phyloP scores from a whole-genome alignment of 2,329 filamentous ascomycete genomes.

The Purpureocillium takamizusanense region DNA sequence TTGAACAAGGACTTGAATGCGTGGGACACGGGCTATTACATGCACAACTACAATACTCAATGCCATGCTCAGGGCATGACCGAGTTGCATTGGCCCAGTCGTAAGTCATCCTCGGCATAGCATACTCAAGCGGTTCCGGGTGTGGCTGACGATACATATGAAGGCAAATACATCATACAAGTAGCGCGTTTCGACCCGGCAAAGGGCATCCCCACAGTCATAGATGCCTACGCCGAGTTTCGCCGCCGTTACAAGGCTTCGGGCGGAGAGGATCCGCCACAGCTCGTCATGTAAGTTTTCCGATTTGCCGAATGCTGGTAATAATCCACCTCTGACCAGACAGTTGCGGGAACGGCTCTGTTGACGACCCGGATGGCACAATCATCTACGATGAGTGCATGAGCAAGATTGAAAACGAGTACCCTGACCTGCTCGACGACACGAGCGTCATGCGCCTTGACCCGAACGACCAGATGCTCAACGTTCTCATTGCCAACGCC shows the following conservation, averaged over 20 bases:
- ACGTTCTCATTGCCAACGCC: constrained; percentile 63
- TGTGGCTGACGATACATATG: no score
- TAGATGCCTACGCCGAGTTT: constrained; percentile 68
- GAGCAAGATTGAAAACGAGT: constrained; percentile 52
- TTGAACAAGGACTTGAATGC: constrained; percentile 65
- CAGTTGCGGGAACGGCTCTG: constrained; percentile 63
- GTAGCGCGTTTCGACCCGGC: constrained; percentile 76
- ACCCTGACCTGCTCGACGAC: constrained; percentile 51
- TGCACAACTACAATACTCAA: constrained; percentile 60
- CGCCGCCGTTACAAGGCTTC: constrained; percentile 38
- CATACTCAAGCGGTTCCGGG: no score
- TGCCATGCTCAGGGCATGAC: constrained; percentile 51
- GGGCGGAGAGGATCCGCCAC: constrained; percentile 43
- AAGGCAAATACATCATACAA: constrained; percentile 66
- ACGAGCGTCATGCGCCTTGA: constrained; percentile 70
- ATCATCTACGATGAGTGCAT: constrained; percentile 66
- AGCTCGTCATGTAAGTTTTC: constrained; percentile 54
- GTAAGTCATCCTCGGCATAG: constrained; percentile 16
- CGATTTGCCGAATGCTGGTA: no score
- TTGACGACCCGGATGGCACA: constrained; percentile 72
- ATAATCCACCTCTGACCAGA: no score
- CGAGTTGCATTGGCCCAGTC: constrained; percentile 47
- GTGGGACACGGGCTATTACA: constrained; percentile 66
- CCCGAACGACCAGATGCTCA: constrained; percentile 72
- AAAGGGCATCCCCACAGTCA: constrained; percentile 71